phyloP scores from a whole-genome alignment of 306 rosid genomes.

The Castanea mollissima region DNA sequence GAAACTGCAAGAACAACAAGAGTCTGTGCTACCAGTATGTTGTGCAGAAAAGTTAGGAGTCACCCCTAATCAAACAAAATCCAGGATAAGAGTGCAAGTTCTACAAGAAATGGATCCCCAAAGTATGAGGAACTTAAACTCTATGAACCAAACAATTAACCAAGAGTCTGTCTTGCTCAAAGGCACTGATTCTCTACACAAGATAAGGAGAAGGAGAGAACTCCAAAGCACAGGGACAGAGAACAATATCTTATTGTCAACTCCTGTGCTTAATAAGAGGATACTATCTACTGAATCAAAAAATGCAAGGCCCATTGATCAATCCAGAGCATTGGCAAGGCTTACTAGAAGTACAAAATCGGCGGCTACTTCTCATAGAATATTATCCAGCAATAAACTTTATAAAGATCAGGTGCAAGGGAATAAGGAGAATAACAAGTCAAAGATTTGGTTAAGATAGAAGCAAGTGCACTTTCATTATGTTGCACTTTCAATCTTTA shows the following conservation, averaged over 20 bases:
- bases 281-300: slow-evolving; percentile 11
- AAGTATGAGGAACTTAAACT: slow-evolving; percentile 51
- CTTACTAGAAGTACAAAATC: slow-evolving; percentile 51
- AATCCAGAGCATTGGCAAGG: slow-evolving; percentile 52
- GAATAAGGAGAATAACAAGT: slow-evolving; percentile 63
- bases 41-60: slow-evolving; percentile 35
- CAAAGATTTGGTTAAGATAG: slow-evolving; percentile 75
- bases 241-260: slow-evolving; percentile 37
- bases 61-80: slow-evolving; percentile 42
- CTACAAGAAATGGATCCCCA: slow-evolving; percentile 46
- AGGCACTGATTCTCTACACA: slow-evolving; percentile 50
- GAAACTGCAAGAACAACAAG: slow-evolving; percentile 49
- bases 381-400: slow-evolving; percentile 52
- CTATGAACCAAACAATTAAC: slow-evolving; percentile 35
- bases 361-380: slow-evolving; percentile 40
- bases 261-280: slow-evolving; percentile 40
- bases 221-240: slow-evolving; percentile 65
- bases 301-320: slow-evolving; percentile 67
- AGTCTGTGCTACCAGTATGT: slow-evolving; percentile 25
- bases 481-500: neutral
- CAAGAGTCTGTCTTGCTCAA: slow-evolving; percentile 45
- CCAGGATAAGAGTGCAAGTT: slow-evolving; percentile 34
- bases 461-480: neutral
- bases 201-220: slow-evolving; percentile 56
- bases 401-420: slow-evolving; percentile 59